Evolutionary conservation across 1,139 yeast species (phyloP).

Genomic region (Geotrichum klebahnii): DNA sequence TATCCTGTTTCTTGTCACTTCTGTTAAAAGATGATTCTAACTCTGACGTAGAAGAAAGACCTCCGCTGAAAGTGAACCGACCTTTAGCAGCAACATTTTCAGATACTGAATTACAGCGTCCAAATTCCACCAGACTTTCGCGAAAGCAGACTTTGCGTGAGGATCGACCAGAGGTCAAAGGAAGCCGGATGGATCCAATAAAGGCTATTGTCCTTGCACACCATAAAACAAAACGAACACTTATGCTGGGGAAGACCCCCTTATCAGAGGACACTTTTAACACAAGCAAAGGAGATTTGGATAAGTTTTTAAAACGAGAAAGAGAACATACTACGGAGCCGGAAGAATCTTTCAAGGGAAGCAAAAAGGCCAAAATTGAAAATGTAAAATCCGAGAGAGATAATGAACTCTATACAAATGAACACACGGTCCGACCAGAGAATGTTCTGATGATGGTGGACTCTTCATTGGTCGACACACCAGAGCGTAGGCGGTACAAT

Average conservation of each 20-base stretch:
- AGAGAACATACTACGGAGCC: slow-evolving; percentile 15
- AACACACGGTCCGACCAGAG: slow-evolving; percentile 37
- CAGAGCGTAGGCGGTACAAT: slow-evolving; percentile 27
- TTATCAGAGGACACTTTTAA: slow-evolving; percentile 22
- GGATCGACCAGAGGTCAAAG: slow-evolving; percentile 11
- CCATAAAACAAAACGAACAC: slow-evolving; percentile 18
- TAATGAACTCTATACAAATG: slow-evolving; percentile 32
- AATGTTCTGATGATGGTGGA: slow-evolving; percentile 43
- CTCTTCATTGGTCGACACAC: slow-evolving; percentile 40
- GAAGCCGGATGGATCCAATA: slow-evolving; percentile 24
- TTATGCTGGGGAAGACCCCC: slow-evolving; percentile 27
- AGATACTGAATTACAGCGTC: slow-evolving; percentile 33
- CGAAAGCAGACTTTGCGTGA: slow-evolving; percentile 26
- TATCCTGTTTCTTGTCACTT: background rate
- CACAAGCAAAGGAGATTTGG: slow-evolving; percentile 21
- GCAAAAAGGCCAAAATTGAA: slow-evolving; percentile 3
- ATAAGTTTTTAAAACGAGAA: slow-evolving; percentile 17
- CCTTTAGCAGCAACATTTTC: slow-evolving; percentile 35
- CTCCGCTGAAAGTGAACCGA: slow-evolving; percentile 26
- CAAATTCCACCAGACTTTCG: slow-evolving; percentile 26
- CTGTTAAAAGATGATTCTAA: background rate
- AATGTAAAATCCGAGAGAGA: slow-evolving; percentile 28
- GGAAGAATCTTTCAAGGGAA: slow-evolving; percentile 1
- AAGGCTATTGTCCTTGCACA: slow-evolving; percentile 21
- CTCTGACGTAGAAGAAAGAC: slow-evolving; percentile 23